phyloP scores from a whole-genome alignment of 768 basidiomycete species.

The Boletus vermiculosoides region DNA sequence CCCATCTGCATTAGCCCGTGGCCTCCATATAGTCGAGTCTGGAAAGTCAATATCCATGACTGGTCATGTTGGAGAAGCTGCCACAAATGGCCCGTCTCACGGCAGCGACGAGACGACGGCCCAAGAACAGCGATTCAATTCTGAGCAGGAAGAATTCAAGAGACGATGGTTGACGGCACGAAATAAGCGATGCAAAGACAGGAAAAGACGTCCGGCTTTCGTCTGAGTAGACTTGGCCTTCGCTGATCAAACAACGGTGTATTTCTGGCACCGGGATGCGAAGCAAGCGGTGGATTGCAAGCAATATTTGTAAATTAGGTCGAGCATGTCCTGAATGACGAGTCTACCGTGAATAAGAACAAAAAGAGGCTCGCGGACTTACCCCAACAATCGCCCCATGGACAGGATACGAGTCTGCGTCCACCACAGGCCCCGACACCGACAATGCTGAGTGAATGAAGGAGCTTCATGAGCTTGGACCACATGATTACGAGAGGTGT shows the following conservation, averaged over 20 bases:
- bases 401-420: background rate
- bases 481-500: background rate
- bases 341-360: background rate
- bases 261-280: background rate
- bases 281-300: background rate
- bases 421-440: background rate
- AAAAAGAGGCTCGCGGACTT: background rate
- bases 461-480: background rate
- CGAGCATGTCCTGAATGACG: background rate
- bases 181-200: background rate
- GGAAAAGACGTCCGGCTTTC: background rate
- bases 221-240: background rate
- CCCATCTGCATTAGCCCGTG: background rate
- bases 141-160: conserved; percentile 9
- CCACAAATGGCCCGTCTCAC: background rate
- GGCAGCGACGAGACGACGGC: background rate
- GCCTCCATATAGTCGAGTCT: background rate
- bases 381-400: background rate
- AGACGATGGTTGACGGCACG: conserved; percentile 9
- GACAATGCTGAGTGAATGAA: background rate
- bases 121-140: background rate
- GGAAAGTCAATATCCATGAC: background rate
- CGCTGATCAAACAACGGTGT: background rate
- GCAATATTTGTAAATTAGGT: background rate
- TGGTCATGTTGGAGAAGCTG: background rate